Base-by-base conservation (phyloP, 306 rosid species). In the Clitoria ternatea region DNA sequence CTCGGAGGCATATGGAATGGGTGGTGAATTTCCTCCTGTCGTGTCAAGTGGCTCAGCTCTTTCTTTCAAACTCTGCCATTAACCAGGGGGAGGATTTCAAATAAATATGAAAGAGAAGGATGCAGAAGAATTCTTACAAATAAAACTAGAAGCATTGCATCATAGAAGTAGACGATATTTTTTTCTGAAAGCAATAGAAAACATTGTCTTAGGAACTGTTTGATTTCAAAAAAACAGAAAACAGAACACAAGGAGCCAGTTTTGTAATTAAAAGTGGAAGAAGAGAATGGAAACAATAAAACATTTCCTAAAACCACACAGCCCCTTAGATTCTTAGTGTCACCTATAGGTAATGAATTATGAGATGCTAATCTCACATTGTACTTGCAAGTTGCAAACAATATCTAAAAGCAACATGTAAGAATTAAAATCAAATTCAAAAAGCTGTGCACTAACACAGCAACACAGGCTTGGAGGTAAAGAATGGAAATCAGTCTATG, bases 31-130 rank as follows among this genome's bases (percentile, higher is more conserved):
- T 61, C 71, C 90, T 77, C 73, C 88, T 17, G 68, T 68, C 35
- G 48, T 59, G 45, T 75, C 75, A 23, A 80, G 64, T 23, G 67
- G 48, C 39, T 65, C 52, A 57, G 18, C 82, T 76, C 87, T 88
- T 35, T 50, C 91, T 79, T 87, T 88, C 90, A 90, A 78, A 65
- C 87, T 84, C 97, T 90, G 87, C 49, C 67, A 62, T 63, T 66
- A 70, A 72, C 43, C 74, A 19, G 15, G 55, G 10, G 26, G 17
- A 39, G 10, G 29, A 44, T 23, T 23, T 76, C 57, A 55, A 33
- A 53, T 39, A 45, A 66, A 67, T 44, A 15, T 7, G 49, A 19
- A 17, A 22, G 24, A 17, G 55, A 59, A 47, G 23, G 73, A 72
- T 44, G 39, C 24, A 15, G 7, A 33, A 50, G 50, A 26, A 35